These are phyloP conservation scores for Cardamine resedifolia DNA, from an alignment of 345 rosid genomes.

Conservation along the genomic window DNA sequence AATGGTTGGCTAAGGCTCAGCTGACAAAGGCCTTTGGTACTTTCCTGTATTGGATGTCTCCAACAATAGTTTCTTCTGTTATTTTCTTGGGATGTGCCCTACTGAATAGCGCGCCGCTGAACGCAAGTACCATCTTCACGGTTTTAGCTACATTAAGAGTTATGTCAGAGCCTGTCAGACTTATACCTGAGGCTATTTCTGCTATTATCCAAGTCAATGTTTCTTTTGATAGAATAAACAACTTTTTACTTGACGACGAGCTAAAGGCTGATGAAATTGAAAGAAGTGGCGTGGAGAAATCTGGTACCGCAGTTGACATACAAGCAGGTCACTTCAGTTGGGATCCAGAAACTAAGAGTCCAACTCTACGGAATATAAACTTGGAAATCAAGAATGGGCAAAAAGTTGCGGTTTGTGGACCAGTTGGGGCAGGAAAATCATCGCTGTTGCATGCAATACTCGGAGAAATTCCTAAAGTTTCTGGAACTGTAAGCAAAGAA, in stretches of 20 bases:
- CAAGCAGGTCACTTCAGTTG: slow-evolving; percentile 65
- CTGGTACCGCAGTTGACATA: slow-evolving; percentile 43
- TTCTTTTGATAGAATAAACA: slow-evolving; percentile 56
- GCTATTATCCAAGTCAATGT: slow-evolving; percentile 70
- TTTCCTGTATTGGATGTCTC: slow-evolving; percentile 69
- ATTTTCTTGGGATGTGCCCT: slow-evolving; percentile 64
- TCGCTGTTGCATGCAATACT: slow-evolving; percentile 66
- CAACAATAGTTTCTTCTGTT: slow-evolving; percentile 63
- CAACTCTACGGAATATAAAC: slow-evolving; percentile 47
- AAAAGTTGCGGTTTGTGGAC: slow-evolving; percentile 78
- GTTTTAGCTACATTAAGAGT: slow-evolving; percentile 65
- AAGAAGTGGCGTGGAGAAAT: slow-evolving; percentile 27
- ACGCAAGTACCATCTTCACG: slow-evolving; percentile 75
- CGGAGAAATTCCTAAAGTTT: slow-evolving; percentile 63
- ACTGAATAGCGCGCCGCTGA: slow-evolving; percentile 54
- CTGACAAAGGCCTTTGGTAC: slow-evolving; percentile 48
- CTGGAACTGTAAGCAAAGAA: slow-evolving; percentile 60
- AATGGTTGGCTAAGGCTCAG: slow-evolving; percentile 61
- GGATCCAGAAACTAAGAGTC: slow-evolving; percentile 50
- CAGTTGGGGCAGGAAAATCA: slow-evolving; percentile 81
- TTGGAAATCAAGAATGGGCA: slow-evolving; percentile 51
- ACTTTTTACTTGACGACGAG: slow-evolving; percentile 65
- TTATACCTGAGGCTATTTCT: slow-evolving; percentile 77
- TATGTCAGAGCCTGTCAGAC: slow-evolving; percentile 64
- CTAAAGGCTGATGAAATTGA: slow-evolving; percentile 41